A percentile compares a stretch with the other conserved stretches of the same genome.
phyloP scores from a whole-genome alignment of 2,329 filamentous ascomycete genomes.

The Cordyceps tenuipes region DNA sequence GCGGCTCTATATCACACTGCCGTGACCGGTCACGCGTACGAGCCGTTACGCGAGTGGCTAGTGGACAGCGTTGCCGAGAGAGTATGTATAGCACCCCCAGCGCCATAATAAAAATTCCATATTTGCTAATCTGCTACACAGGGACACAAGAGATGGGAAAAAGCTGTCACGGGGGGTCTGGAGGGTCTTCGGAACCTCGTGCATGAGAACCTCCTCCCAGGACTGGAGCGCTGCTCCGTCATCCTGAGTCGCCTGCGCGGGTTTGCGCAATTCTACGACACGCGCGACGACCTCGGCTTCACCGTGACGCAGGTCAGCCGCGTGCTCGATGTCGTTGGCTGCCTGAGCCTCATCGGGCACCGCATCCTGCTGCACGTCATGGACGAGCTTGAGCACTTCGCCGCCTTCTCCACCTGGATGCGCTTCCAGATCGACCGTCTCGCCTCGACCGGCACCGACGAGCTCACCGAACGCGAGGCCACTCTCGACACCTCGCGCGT shows the following conservation, averaged over 20 bases:
- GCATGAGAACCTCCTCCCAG: constrained; percentile 83
- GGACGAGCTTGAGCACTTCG: constrained; percentile 71
- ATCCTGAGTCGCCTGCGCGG: constrained; percentile 77
- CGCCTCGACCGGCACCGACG: constrained; percentile 55
- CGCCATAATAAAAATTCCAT: not conserved
- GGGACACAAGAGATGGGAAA: constrained; percentile 95
- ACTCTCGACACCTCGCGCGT: constrained; percentile 66
- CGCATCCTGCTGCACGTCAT: constrained; percentile 62
- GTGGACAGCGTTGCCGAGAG: constrained; percentile 73
- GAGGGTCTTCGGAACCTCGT: constrained; percentile 67
- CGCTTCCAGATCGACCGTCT: constrained; percentile 74
- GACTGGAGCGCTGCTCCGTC: constrained; percentile 72
- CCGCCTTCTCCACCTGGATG: constrained; percentile 75
- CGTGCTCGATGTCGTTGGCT: constrained; percentile 62
- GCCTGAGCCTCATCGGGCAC: constrained; percentile 66
- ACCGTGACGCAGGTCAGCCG: constrained; percentile 54
- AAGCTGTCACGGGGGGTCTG: constrained; percentile 69
- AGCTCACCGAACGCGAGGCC: constrained; percentile 69
- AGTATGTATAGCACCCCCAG: constrained; percentile 37
- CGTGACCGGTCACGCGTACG: constrained; percentile 71
- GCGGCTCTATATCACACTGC: constrained; percentile 77
- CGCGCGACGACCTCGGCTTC: constrained; percentile 58
- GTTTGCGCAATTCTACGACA: constrained; percentile 70
- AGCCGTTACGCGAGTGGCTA: constrained; percentile 76
- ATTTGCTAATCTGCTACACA: constrained; percentile 25